phyloP scores from a whole-genome alignment of 495 filamentous ascomycete genomes.

The Glonium stellatum region DNA sequence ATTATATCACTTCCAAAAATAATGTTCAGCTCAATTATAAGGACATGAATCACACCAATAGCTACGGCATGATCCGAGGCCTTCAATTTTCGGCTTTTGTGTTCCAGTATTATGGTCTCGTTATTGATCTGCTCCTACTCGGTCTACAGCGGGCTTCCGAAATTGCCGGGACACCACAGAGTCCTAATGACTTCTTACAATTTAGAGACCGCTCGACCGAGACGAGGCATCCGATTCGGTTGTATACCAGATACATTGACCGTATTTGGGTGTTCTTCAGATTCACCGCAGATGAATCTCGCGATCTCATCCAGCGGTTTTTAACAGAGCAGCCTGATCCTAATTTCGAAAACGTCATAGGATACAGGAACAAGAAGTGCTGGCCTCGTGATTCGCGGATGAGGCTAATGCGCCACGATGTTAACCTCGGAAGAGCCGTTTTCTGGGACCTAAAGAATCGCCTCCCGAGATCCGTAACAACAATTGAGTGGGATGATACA shows the following conservation, averaged over 20 bases:
- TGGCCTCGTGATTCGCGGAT: constrained; percentile 97
- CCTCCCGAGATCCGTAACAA: constrained; percentile 87
- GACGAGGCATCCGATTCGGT: constrained; percentile 83
- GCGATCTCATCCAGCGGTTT: constrained; percentile 96
- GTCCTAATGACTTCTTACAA: constrained; percentile 96
- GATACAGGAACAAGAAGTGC: constrained; percentile 98
- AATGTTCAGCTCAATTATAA: constrained; percentile 99
- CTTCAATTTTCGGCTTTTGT: constrained; percentile 97
- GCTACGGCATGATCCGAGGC: constrained; percentile 95
- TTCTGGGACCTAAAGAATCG: constrained; percentile 99
- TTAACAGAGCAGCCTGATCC: constrained; percentile 97
- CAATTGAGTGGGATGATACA: constrained; percentile 98
- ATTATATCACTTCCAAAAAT: constrained; percentile 99
- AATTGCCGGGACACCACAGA: constrained; percentile 93
- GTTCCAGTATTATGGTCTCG: constrained; percentile 97
- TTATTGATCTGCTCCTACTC: constrained; percentile 87
- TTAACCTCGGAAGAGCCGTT: constrained; percentile 94
- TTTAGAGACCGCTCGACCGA: constrained; percentile 89
- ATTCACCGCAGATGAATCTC: constrained; percentile 86
- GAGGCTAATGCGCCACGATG: constrained; percentile 98
- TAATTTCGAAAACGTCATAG: constrained; percentile 99
- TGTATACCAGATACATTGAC: constrained; percentile 97
- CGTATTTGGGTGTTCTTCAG: constrained; percentile 97
- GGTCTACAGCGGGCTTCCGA: constrained; percentile 92
- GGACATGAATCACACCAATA: constrained; percentile 99